Base-by-base conservation (phyloP, 2,329 filamentous ascomycete species). In the Apiospora koreana region DNA sequence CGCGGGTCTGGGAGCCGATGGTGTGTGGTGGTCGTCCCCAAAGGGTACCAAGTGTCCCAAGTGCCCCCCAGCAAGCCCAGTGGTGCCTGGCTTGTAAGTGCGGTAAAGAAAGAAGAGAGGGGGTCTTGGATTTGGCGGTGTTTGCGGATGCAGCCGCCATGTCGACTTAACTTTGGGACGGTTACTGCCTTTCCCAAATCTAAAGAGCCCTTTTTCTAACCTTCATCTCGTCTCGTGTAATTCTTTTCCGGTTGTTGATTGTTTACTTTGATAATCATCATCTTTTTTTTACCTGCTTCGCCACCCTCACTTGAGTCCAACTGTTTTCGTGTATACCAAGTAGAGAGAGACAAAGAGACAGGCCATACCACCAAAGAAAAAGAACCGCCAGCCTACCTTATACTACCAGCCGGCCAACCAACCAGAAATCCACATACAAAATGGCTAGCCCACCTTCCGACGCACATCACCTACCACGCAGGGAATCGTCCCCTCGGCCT, bases 401-500 rank as follows among this genome's bases (percentile, higher is more conserved):
- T 14, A 64, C 21, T 16, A 64, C 28, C 28, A 21, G 41, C 62
- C 50, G 35, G 38, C n/a, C 54, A 62, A 62, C 54, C 54, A 62
- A n/a, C 54, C 54, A 62, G 18, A 62, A 62, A 62, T 31, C 54
- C 54, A 45, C 45, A 38, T 50, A 41, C 64, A 75, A 66, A 68
- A 83, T 85, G 83, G 79, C 80, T 72, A 80, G 79, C 69, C 75
- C 76, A 73, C 74, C 80, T 67, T 73, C 81, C 76, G 80, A 83
- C 65, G 69, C 79, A 35, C 77, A 79, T 75, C 75, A 75, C 68
- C 75, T 80, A 71, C 74, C 78, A 65, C 79, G 80, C 73, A 78
- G 83, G 72, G 81, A 83, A 65, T 82, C 84, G 0, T 82, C 83
- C 18, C 81, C 82, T 25, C 82, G 83, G 54, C 78, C 80, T 18